Base-by-base conservation (phyloP, 495 filamentous ascomycete species). In the Parmelia sp. region DNA sequence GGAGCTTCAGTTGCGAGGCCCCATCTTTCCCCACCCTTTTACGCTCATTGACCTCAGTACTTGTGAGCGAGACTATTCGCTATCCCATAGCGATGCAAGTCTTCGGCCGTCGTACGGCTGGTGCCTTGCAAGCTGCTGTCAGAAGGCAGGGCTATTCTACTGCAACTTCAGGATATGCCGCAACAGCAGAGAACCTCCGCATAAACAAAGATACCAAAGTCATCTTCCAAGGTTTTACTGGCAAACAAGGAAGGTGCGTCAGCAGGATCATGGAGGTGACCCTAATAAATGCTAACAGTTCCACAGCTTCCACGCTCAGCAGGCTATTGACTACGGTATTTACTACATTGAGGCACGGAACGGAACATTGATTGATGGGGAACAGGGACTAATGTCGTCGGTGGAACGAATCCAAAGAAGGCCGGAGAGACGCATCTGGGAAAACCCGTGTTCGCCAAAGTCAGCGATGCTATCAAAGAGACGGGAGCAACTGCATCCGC, bases 341-440 rank as follows among this genome's bases (percentile, higher is more conserved):
- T 47, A 60, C 59, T 60, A 65, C 44, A 67, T 60, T 64, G 55
- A 58, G 58, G 47, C 64, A 40, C 62, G 64, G 39, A 7, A 37
- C 35, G 44, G 42, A 39, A 63, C 60, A 61, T 49, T 66, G 70
- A 72, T 64, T 66, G 51, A 72, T 17, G 53, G 45, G 40, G 67
- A 42, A 51, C 73, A 95, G 92, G 92, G 70, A 97, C 94, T 61
- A 93, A 96, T 73, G 91, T 99, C 70, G 91, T 99, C 67, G 94
- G 94, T 75, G 94, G 94, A 72, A 97, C 91, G 74, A 97, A 97
- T 79, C 94, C 94, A 71, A 97, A 96, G 85, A 99, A 99, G 80
- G 94, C 94, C 68, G 94, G 94, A 70, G 78, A 83, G 61, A 84
- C 80, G 69, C 94, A 99, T 80, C 86, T 99, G 61, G 92, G 88